These are phyloP conservation scores for Ceratobasidium sp. DNA, from an alignment of 1,284 basidiomycete species.

Conservation along the genomic window DNA sequence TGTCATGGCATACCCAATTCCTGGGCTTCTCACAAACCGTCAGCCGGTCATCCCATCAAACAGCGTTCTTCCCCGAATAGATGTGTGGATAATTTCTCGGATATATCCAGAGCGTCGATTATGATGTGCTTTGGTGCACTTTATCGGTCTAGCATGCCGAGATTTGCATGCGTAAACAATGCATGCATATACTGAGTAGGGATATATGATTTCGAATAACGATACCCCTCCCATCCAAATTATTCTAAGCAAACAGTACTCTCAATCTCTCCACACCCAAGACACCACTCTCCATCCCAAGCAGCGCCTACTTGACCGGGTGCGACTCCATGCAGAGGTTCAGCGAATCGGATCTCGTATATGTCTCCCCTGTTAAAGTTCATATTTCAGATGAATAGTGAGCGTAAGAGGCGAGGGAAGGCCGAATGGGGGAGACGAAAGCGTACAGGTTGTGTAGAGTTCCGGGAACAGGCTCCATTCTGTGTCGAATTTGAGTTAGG, in stretches of 20 bases:
- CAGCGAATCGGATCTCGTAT: constrained; percentile 67
- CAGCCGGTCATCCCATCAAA: too few relatives aligned
- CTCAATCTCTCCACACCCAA: constrained; percentile 84
- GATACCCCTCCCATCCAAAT: neutral
- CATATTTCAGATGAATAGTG: constrained; percentile 6
- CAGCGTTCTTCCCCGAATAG: too few relatives aligned
- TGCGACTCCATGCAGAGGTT: constrained; percentile 78
- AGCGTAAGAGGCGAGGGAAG: constrained; percentile 19
- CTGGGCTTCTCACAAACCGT: too few relatives aligned
- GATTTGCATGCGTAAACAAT: too few relatives aligned
- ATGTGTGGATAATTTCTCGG: too few relatives aligned
- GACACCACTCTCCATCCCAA: constrained; percentile 82
- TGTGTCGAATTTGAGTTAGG: constrained; percentile 79
- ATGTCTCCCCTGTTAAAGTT: constrained; percentile 45
- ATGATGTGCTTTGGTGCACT: too few relatives aligned
- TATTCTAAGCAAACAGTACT: constrained; percentile 40
- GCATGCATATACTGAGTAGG: too few relatives aligned
- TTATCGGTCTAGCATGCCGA: too few relatives aligned
- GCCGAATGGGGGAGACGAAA: constrained; percentile 4
- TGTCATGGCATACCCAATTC: too few relatives aligned
- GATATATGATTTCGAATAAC: neutral
- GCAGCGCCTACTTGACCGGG: constrained; percentile 85
- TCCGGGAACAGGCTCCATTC: constrained; percentile 67
- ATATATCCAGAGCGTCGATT: too few relatives aligned
- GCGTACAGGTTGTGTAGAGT: constrained; percentile 63